phyloP scores from a whole-genome alignment of 352 stramenopile genomes.

The Saprolegnia diclina region DNA sequence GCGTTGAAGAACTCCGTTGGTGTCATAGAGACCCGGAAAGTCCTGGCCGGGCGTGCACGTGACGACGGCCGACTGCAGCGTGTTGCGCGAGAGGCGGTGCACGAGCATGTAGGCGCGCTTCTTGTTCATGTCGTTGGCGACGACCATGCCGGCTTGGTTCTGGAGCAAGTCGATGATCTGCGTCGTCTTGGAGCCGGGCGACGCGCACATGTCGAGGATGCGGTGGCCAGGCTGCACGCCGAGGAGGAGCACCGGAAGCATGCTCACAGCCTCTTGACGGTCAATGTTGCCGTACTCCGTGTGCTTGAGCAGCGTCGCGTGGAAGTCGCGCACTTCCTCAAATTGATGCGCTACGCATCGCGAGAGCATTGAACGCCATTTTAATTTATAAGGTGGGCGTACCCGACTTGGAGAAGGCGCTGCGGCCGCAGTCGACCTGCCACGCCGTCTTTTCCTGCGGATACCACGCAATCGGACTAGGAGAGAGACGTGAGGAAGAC shows the following conservation, averaged over 20 bases:
- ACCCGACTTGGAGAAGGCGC: conserved; percentile 76
- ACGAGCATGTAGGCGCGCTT: conserved; percentile 98
- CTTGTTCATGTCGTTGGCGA: conserved; percentile 95
- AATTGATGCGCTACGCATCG: conserved; percentile 54
- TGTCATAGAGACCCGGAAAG: conserved; percentile 88
- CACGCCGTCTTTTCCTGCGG: conserved; percentile 68
- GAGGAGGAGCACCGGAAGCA: conserved; percentile 97
- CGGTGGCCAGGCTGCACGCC: conserved; percentile 82
- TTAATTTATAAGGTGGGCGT: too few relatives aligned
- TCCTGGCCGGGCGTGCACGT: conserved; percentile 89
- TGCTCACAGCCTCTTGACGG: conserved; percentile 97
- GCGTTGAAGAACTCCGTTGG: conserved; percentile 33
- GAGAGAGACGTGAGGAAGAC: neutral
- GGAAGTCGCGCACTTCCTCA: conserved; percentile 81
- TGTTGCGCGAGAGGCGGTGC: conserved; percentile 87
- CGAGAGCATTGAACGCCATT: neutral
- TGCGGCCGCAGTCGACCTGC: conserved; percentile 76
- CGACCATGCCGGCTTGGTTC: conserved; percentile 64
- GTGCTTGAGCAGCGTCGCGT: conserved; percentile 90
- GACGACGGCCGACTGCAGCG: conserved; percentile 82
- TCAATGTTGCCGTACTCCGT: conserved; percentile 90
- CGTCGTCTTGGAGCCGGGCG: conserved; percentile 98
- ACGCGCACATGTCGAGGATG: conserved; percentile 88
- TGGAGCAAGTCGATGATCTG: conserved; percentile 92
- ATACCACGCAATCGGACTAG: conserved; percentile 70